These are phyloP conservation scores for Neofusicoccum parvum DNA, from an alignment of 2,329 filamentous ascomycete genomes.

Conservation along the genomic window DNA sequence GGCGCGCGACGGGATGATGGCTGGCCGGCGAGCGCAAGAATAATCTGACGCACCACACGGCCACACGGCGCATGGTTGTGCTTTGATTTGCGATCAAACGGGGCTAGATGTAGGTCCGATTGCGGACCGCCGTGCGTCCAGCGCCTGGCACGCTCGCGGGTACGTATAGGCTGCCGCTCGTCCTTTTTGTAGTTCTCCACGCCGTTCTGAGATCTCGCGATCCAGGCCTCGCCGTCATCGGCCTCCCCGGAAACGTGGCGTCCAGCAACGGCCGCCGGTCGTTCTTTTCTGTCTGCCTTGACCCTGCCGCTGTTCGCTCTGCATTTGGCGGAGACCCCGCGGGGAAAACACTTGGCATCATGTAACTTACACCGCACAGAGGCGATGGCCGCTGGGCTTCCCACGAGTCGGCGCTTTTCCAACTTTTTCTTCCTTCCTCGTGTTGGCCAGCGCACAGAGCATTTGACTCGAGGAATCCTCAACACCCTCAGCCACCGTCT, in stretches of 20 bases:
- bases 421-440: neutral
- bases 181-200: neutral
- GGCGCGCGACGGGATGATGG: neutral
- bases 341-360: constrained; percentile 12
- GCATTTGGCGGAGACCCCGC: constrained; percentile 15
- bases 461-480: neutral
- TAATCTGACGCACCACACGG: constrained; percentile 5
- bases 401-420: constrained; percentile 14
- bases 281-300: neutral
- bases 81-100: constrained; percentile 4
- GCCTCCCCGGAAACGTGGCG: neutral
- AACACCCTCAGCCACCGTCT: neutral
- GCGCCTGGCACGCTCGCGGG: neutral
- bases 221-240: constrained; percentile 11
- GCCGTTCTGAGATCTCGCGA: neutral
- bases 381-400: neutral
- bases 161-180: neutral
- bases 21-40: neutral
- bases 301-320: neutral
- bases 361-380: neutral
- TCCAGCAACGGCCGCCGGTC: neutral
- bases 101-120: constrained; percentile 10
- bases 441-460: neutral
- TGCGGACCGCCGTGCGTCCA: neutral
- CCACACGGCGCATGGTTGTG: neutral